A percentile compares a stretch with the other conserved stretches of the same genome.
phyloP scores from a whole-genome alignment of 345 rosid genomes.

The Dipteronia dyeriana region DNA sequence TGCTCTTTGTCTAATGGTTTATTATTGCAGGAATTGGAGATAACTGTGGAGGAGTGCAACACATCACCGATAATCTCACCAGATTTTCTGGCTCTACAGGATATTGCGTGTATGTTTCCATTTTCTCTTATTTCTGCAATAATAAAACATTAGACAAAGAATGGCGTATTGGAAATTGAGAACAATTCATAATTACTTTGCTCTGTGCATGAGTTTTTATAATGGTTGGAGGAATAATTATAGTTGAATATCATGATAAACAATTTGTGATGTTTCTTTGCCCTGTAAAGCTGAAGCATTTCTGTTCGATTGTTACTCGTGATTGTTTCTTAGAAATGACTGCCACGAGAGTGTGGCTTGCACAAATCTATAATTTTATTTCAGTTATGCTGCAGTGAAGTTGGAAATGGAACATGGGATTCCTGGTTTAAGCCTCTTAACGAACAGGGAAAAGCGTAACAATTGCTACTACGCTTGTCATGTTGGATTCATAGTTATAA shows the following conservation, averaged over 20 bases:
- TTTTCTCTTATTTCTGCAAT: constrained; percentile 18
- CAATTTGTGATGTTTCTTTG: too few species aligned
- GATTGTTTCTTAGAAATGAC: too few species aligned
- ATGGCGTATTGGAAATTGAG: neutral
- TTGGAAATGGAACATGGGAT: constrained; percentile 79
- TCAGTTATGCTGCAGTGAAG: constrained; percentile 55
- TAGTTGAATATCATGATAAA: too few species aligned
- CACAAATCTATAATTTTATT: neutral
- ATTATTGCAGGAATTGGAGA: constrained; percentile 70
- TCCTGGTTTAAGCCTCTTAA: constrained; percentile 91
- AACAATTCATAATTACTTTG: neutral
- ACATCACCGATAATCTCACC: constrained; percentile 63
- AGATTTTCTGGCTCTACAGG: constrained; percentile 74
- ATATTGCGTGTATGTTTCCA: constrained; percentile 62
- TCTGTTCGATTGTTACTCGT: too few species aligned
- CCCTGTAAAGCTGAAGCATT: too few species aligned
- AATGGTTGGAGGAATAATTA: too few species aligned
- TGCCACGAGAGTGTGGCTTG: neutral
- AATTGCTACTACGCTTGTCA: neutral
- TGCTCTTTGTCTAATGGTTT: neutral
- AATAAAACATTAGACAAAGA: too few species aligned
- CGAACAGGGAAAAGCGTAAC: constrained; percentile 49
- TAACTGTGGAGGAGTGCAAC: constrained; percentile 58
- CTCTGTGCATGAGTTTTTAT: too few species aligned
- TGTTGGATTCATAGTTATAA: constrained; percentile 1